A percentile compares a stretch with the other conserved stretches of the same genome.
These are phyloP conservation scores for Agarophyton chilense DNA, from an alignment of 23 red algal species.

Conservation along the genomic window DNA sequence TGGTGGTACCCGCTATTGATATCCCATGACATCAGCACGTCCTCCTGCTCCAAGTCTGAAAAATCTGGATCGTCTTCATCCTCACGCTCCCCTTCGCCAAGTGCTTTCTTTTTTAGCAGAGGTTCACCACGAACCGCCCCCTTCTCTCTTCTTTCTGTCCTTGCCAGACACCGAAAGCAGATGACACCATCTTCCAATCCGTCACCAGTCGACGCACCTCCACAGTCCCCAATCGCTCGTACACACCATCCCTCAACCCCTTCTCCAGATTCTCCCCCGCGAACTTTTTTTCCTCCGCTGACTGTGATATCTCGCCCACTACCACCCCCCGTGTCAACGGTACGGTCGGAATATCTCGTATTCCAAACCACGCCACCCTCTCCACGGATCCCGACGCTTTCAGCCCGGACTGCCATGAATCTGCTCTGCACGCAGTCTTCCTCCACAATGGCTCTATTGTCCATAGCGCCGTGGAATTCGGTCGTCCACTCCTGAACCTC, in stretches of 20 bases:
- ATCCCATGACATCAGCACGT: conserved; percentile 51
- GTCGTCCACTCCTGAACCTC: neutral
- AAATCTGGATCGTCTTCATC: neutral
- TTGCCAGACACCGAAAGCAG: neutral
- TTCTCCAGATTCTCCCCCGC: neutral
- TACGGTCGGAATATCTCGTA: conserved; percentile 15
- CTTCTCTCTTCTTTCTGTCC: neutral
- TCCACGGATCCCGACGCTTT: conserved; percentile 31
- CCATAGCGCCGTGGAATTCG: neutral
- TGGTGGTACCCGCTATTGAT: conserved; percentile 38
- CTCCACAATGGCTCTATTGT: neutral
- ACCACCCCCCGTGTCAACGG: neutral
- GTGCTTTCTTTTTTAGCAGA: neutral
- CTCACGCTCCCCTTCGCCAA: neutral
- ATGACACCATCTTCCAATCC: neutral
- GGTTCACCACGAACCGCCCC: conserved; percentile 14
- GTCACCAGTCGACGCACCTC: neutral
- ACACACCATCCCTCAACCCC: neutral
- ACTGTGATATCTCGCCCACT: neutral
- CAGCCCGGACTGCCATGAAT: conserved; percentile 9
- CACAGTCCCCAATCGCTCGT: neutral
- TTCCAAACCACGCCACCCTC: neutral
- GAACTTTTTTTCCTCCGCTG: conserved; percentile 20
- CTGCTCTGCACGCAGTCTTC: neutral
- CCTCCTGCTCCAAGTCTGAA: neutral